Conservation (phyloP, 2,329 filamentous ascomycete genomes). For the Verticillium zaregamsianum region DNA sequence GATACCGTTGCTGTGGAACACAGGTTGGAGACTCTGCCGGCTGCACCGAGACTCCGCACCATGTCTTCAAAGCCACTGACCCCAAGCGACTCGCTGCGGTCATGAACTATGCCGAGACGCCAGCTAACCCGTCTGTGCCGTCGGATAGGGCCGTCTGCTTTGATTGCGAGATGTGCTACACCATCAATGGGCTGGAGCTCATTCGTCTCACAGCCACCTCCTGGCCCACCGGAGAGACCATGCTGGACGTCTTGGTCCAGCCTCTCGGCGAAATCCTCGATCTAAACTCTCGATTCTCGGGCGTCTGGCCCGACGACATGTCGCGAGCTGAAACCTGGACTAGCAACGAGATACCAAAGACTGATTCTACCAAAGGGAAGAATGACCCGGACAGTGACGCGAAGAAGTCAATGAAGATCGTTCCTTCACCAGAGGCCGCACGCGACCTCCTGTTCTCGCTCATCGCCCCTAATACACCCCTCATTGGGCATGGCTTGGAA, state of each 20-base stretch:
- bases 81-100: slow-evolving; percentile 71
- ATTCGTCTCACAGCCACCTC: slow-evolving; percentile 83
- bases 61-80: slow-evolving; percentile 84
- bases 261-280: slow-evolving; percentile 83
- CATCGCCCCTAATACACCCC: slow-evolving; percentile 70
- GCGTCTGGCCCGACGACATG: slow-evolving; percentile 76
- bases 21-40: slow-evolving; percentile 67
- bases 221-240: slow-evolving; percentile 72
- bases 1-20: slow-evolving; percentile 77
- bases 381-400: neutral
- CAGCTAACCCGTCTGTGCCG: slow-evolving; percentile 52
- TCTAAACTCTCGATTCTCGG: slow-evolving; percentile 88
- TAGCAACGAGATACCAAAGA: neutral
- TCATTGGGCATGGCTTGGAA: slow-evolving; percentile 91
- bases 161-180: slow-evolving; percentile 98
- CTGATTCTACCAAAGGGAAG: slow-evolving; percentile 8
- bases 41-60: slow-evolving; percentile 65
- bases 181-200: slow-evolving; percentile 80
- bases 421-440: slow-evolving; percentile 69
- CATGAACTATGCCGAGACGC: slow-evolving; percentile 77
- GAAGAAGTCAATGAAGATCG: slow-evolving; percentile 58
- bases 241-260: slow-evolving; percentile 82
- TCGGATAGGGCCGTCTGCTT: slow-evolving; percentile 69
- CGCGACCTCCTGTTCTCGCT: slow-evolving; percentile 73
- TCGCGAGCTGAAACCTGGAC: slow-evolving; percentile 59